Evolutionary conservation across 2,329 filamentous ascomycete species (phyloP).

Genomic region (Pseudogymnoascus sp.): DNA sequence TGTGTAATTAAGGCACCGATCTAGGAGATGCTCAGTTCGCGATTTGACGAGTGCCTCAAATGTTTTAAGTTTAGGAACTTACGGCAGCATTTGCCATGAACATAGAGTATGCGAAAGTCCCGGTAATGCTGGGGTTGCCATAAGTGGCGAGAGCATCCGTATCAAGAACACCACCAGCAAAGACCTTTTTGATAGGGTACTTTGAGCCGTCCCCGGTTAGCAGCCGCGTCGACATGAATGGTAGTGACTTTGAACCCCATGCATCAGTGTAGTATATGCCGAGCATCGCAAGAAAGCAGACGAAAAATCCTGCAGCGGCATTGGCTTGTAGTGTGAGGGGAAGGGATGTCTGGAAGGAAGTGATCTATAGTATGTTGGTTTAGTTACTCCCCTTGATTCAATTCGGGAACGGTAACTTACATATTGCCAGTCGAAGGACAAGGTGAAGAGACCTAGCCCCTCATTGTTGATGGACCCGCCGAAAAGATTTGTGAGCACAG

Average conservation of each 20-base stretch:
- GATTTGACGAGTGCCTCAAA: fast-evolving
- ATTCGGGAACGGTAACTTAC: slow-evolving; percentile 30
- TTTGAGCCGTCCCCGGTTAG: slow-evolving; percentile 30
- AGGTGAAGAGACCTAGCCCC: slow-evolving; percentile 35
- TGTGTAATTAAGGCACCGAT: slow-evolving; percentile 49
- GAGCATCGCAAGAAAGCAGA: slow-evolving; percentile 43
- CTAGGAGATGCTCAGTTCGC: slow-evolving; percentile 24
- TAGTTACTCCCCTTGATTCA: not conserved
- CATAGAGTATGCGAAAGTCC: slow-evolving; percentile 44
- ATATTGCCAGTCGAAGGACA: slow-evolving; percentile 40
- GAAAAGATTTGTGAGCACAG: slow-evolving; percentile 40
- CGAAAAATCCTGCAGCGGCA: slow-evolving; percentile 36
- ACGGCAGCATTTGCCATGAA: slow-evolving; percentile 51
- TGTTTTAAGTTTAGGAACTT: slow-evolving; percentile 21
- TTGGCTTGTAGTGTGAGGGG: slow-evolving; percentile 45
- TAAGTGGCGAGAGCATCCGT: slow-evolving; percentile 33
- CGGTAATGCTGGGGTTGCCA: slow-evolving; percentile 41
- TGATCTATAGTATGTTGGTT: slow-evolving; percentile 35
- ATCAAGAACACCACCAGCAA: slow-evolving; percentile 35
- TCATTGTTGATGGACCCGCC: slow-evolving; percentile 40
- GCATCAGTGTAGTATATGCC: slow-evolving; percentile 37
- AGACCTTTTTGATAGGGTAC: slow-evolving; percentile 37
- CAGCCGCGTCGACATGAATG: slow-evolving; percentile 37
- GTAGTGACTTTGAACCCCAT: slow-evolving; percentile 34
- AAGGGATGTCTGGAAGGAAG: slow-evolving; percentile 44